These are phyloP conservation scores for Glycine soja DNA, from an alignment of 306 rosid genomes.

Conservation along the genomic window DNA sequence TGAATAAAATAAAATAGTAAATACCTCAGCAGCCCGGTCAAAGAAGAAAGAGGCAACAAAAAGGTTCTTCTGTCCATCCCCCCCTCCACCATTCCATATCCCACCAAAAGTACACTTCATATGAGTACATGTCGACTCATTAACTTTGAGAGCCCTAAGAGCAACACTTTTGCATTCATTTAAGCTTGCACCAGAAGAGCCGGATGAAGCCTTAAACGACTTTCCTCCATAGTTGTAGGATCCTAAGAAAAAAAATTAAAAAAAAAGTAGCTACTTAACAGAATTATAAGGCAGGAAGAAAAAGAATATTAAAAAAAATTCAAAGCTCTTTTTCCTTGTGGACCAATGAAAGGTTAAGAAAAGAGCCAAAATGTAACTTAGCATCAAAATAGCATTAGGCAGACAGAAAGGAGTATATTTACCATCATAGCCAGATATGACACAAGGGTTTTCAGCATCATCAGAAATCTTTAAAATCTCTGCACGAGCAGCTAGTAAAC, in stretches of 20 bases:
- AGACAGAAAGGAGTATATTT: constrained; percentile 45
- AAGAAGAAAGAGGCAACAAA: constrained; percentile 98
- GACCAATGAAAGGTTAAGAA: constrained; percentile 30
- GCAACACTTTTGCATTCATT: constrained; percentile 74
- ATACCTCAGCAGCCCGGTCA: constrained; percentile 98
- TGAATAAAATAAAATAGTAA: constrained; percentile 34
- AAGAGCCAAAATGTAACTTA: constrained; percentile 29
- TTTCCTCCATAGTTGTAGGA: constrained; percentile 80
- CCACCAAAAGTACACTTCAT: constrained; percentile 99
- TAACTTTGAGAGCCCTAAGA: constrained; percentile 78
- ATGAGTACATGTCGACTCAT: constrained; percentile 76
- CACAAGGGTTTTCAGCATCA: constrained; percentile 80
- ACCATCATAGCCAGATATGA: constrained; percentile 85
- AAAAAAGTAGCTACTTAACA: constrained; percentile 11
- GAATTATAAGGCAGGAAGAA: constrained; percentile 27
- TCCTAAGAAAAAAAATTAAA: constrained; percentile 52
- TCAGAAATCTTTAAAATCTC: constrained; percentile 82
- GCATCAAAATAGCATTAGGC: constrained; percentile 27
- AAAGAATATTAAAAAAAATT: background rate
- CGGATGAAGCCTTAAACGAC: constrained; percentile 64
- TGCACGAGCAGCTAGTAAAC: constrained; percentile 96
- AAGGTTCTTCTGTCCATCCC: constrained; percentile 92
- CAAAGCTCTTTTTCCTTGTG: background rate
- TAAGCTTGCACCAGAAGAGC: constrained; percentile 76
- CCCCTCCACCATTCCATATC: constrained; percentile 98